phyloP scores from a whole-genome alignment of 2,329 filamentous ascomycete species.

The Colletotrichum sp. region DNA sequence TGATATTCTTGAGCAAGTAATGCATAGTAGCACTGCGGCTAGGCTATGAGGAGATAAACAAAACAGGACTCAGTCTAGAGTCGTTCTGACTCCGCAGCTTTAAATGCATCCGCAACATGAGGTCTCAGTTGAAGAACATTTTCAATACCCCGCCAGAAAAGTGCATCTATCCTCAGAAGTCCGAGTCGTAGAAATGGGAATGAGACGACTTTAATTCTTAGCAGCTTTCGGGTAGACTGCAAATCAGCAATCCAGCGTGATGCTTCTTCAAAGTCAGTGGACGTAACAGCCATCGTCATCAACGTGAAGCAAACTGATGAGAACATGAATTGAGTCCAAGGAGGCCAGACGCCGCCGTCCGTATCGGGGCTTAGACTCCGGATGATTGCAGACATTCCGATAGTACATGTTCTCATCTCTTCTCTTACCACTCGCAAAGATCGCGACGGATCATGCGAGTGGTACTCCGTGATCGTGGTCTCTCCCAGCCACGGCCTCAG shows the following conservation, averaged over 20 bases:
- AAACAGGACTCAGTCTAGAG: not conserved
- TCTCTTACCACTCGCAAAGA: not conserved
- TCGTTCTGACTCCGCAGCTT: not conserved
- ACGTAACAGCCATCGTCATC: constrained; percentile 18
- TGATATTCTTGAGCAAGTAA: constrained; percentile 25
- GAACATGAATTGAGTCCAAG: constrained; percentile 22
- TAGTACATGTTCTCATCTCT: not conserved
- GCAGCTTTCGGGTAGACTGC: constrained; percentile 14
- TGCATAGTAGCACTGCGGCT: no score
- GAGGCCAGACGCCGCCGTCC: constrained; percentile 21
- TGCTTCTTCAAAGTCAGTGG: constrained; percentile 7
- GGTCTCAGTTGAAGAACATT: constrained; percentile 22
- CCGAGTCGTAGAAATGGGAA: constrained; percentile 23
- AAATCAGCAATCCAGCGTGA: constrained; percentile 17
- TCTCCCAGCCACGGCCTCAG: not conserved
- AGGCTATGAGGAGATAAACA: not conserved
- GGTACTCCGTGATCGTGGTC: not conserved
- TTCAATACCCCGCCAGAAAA: constrained; percentile 26
- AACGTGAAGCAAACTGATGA: constrained; percentile 23
- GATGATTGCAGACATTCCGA: not conserved
- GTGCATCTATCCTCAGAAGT: constrained; percentile 24
- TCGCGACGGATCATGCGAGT: not conserved
- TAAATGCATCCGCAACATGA: constrained; percentile 17
- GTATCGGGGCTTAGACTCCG: constrained; percentile 13
- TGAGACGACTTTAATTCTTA: constrained; percentile 23